Conservation (phyloP, 2,329 filamentous ascomycete genomes). For the Colletotrichum sp. region DNA sequence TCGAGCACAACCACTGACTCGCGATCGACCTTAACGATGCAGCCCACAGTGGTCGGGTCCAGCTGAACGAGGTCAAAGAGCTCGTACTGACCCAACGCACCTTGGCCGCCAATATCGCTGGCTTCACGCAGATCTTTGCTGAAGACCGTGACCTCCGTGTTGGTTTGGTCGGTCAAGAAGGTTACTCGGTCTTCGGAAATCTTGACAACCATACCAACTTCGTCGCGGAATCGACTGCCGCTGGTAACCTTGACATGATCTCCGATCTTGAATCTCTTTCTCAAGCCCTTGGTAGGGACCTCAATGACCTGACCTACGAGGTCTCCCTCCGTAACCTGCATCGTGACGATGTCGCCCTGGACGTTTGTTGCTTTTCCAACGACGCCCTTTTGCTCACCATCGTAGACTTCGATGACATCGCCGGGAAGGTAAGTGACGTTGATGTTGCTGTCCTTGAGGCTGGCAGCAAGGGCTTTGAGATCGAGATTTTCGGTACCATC, state of each 20-base stretch:
- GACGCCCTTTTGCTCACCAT: constrained; percentile 93
- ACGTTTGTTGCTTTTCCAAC: constrained; percentile 86
- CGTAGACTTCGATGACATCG: constrained; percentile 95
- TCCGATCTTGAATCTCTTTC: constrained; percentile 90
- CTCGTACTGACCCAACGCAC: constrained; percentile 85
- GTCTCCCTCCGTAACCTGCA: constrained; percentile 83
- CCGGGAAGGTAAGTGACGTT: constrained; percentile 88
- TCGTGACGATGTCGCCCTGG: constrained; percentile 88
- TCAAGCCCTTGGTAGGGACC: constrained; percentile 87
- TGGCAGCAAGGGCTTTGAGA: constrained; percentile 87
- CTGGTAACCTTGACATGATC: constrained; percentile 99
- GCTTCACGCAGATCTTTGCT: constrained; percentile 96
- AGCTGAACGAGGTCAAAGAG: constrained; percentile 95
- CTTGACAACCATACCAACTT: constrained; percentile 96
- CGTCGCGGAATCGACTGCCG: constrained; percentile 90
- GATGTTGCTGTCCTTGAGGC: constrained; percentile 82
- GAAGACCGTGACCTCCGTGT: constrained; percentile 95
- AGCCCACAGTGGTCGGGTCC: constrained; percentile 89
- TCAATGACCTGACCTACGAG: constrained; percentile 86
- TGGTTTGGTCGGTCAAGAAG: constrained; percentile 88
- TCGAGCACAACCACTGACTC: constrained; percentile 91
- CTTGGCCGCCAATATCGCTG: constrained; percentile 87
- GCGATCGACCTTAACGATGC: constrained; percentile 92
- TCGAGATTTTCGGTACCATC: constrained; percentile 95
- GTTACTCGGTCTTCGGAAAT: constrained; percentile 93